Percentiles rank a stretch among this genome's conserved stretches.
Evolutionary conservation across 192 early-diverging fungal species (phyloP).

Genomic region (Coemansia sp.): DNA sequence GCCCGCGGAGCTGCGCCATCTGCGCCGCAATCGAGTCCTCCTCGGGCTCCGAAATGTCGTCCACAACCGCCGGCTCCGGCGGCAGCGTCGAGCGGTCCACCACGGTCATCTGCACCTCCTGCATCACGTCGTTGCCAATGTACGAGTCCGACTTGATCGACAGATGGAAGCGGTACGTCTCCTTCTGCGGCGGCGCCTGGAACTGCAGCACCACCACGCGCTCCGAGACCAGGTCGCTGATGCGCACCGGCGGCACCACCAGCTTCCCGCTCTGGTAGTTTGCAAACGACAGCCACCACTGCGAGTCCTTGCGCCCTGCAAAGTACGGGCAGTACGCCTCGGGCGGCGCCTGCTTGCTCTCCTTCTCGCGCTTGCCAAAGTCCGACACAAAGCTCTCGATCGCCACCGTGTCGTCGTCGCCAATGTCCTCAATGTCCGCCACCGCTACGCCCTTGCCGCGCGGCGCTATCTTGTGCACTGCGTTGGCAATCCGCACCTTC

Average conservation of each 20-base stretch:
- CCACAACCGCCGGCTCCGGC: conserved; percentile 67
- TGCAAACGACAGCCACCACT: conserved; percentile 92
- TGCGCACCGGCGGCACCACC: conserved; percentile 73
- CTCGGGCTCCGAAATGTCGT: conserved; percentile 95
- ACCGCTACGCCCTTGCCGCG: conserved; percentile 25
- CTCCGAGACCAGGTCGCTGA: conserved; percentile 68
- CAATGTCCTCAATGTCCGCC: conserved; percentile 47
- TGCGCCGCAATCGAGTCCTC: conserved; percentile 95
- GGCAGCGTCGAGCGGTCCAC: conserved; percentile 70
- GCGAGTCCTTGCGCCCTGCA: conserved; percentile 69
- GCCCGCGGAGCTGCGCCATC: conserved; percentile 86
- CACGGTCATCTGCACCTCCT: conserved; percentile 77
- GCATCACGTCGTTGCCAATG: conserved; percentile 75
- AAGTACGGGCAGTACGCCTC: conserved; percentile 54
- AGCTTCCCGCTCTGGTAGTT: conserved; percentile 81
- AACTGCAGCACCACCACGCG: conserved; percentile 82
- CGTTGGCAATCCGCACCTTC: conserved; percentile 40
- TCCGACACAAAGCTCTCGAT: conserved; percentile 40
- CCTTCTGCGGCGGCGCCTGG: conserved; percentile 86
- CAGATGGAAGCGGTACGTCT: conserved; percentile 77
- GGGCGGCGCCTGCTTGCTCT: conserved; percentile 21
- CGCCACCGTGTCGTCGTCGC: conserved; percentile 40
- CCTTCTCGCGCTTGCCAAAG: conserved; percentile 22
- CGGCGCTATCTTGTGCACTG: conserved; percentile 15
- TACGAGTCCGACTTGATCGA: conserved; percentile 88